phyloP scores from a whole-genome alignment of 2,329 filamentous ascomycete genomes.

The Fusarium verticillioides region DNA sequence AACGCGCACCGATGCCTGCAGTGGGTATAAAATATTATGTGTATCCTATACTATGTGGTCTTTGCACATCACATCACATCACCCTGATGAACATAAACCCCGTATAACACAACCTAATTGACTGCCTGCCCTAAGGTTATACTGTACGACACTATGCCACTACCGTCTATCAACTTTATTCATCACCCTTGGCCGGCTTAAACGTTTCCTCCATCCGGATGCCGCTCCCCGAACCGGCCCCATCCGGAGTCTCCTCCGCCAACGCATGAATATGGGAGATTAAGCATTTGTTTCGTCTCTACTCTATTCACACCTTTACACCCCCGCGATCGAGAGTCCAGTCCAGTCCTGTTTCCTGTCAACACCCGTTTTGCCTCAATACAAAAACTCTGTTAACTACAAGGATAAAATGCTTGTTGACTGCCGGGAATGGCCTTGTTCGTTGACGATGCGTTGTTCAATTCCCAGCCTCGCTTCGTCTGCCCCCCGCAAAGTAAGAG shows the following conservation, averaged over 20 bases:
- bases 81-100: background rate
- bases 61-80: background rate
- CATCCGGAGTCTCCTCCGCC: slow-evolving; percentile 32
- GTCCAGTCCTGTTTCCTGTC: background rate
- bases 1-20: background rate
- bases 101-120: background rate
- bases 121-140: background rate
- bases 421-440: slow-evolving; percentile 18
- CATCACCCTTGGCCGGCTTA: background rate
- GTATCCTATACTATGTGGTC: background rate
- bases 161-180: slow-evolving; percentile 6
- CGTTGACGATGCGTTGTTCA: slow-evolving; percentile 33
- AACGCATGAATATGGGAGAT: slow-evolving; percentile 45
- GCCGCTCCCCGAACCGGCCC: slow-evolving; percentile 35
- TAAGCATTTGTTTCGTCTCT: slow-evolving; percentile 31
- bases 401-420: slow-evolving; percentile 26
- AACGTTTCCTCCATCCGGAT: slow-evolving; percentile 20
- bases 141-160: background rate
- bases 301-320: background rate
- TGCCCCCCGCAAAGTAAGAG: slow-evolving; percentile 4
- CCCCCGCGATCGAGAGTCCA: slow-evolving; percentile 15
- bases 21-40: background rate
- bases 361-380: slow-evolving; percentile 14
- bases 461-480: slow-evolving; percentile 21
- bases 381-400: background rate